Evolutionary conservation across 2,329 filamentous ascomycete species (phyloP).

Genomic region (Exserohilum rostratum): DNA sequence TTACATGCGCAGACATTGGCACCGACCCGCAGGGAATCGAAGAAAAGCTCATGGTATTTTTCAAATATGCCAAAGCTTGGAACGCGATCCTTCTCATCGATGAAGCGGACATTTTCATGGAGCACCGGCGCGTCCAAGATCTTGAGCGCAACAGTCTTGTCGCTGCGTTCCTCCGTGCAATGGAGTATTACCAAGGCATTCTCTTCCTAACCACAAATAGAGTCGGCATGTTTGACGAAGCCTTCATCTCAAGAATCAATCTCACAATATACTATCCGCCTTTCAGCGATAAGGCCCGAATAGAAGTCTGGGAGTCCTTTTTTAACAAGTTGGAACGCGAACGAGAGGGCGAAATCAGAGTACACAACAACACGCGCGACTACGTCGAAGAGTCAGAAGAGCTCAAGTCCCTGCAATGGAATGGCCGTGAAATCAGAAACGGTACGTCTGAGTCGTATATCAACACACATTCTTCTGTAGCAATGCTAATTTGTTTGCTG

Average conservation of each 20-base stretch:
- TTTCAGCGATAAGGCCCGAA: constrained; percentile 12
- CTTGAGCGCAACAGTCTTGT: constrained; percentile 42
- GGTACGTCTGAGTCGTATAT: constrained; percentile 14
- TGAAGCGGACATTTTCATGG: constrained; percentile 48
- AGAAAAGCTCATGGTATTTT: constrained; percentile 17
- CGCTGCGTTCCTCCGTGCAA: constrained; percentile 42
- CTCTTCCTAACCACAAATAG: constrained; percentile 45
- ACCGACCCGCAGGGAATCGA: constrained; percentile 20
- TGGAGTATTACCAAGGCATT: constrained; percentile 50
- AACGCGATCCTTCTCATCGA: constrained; percentile 38
- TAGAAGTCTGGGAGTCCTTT: constrained; percentile 28
- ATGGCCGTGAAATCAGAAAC: constrained; percentile 40
- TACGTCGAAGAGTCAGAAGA: constrained; percentile 18
- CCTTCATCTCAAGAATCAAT: constrained; percentile 84
- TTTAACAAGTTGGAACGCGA: constrained; percentile 10
- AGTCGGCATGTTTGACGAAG: constrained; percentile 74
- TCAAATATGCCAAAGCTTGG: constrained; percentile 23
- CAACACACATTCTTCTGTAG: too few species aligned
- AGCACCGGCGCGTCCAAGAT: constrained; percentile 38
- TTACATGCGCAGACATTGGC: constrained; percentile 26
- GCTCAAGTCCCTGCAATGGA: constrained; percentile 27
- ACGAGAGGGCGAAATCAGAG: constrained; percentile 17
- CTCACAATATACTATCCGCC: constrained; percentile 72
- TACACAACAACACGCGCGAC: constrained; percentile 10
- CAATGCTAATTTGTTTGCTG: background rate